phyloP scores from a whole-genome alignment of 78 protist genomes.

The Dictyostelium firmibasis region DNA sequence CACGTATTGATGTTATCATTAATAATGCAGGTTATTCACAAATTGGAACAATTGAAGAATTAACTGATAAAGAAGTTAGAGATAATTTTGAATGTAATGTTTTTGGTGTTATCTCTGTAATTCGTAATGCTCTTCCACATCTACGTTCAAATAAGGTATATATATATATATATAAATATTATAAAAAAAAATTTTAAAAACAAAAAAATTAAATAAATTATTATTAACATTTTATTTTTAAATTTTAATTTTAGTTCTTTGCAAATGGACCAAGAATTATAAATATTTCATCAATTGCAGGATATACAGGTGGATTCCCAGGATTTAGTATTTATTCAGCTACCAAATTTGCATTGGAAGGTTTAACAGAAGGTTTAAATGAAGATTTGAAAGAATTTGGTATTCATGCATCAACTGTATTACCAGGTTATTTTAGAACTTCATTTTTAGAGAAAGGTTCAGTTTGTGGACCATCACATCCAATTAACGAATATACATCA shows the following conservation, averaged over 20 bases:
- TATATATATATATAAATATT: no score
- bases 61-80: not conserved
- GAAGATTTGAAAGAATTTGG: constrained; percentile 21
- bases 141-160: not conserved
- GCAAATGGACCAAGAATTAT: not conserved
- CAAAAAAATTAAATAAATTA: no score
- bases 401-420: not conserved
- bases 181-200: no score
- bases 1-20: constrained; percentile 29
- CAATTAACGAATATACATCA: not conserved
- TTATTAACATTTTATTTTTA: no score
- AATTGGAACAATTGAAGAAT: not conserved
- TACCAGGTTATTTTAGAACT: constrained; percentile 34
- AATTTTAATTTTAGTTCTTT: not conserved
- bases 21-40: constrained; percentile 46
- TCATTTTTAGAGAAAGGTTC: not conserved
- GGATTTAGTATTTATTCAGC: not conserved
- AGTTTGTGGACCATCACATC: not conserved
- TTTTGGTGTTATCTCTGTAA: constrained; percentile 1
- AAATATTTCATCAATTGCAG: constrained; percentile 20
- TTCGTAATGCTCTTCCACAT: not conserved
- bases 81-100: constrained; percentile 21
- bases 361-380: constrained; percentile 9
- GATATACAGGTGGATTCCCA: constrained; percentile 2
- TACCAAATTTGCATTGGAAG: constrained; percentile 55